phyloP scores from a whole-genome alignment of 1,139 yeast genomes.

The Blastobotrys ciferrii region DNA sequence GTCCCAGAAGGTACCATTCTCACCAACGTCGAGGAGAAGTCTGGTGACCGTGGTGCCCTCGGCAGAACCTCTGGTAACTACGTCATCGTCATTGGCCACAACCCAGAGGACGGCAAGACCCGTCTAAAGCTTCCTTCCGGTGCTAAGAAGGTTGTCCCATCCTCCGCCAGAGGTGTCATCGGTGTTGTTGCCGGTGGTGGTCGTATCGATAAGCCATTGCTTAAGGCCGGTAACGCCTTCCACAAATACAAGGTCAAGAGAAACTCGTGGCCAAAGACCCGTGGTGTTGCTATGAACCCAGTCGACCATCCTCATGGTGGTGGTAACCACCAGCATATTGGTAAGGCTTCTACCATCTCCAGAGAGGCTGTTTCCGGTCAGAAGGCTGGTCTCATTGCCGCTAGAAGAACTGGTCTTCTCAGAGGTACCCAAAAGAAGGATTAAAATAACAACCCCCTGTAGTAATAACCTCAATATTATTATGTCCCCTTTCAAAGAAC shows the following conservation, averaged over 20 bases:
- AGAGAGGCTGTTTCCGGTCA: constrained; percentile 99
- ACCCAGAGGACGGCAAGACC: constrained; percentile 98
- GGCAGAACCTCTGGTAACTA: constrained; percentile 99
- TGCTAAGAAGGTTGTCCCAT: constrained; percentile 93
- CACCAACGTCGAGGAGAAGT: constrained; percentile 97
- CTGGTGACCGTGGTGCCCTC: constrained; percentile 99
- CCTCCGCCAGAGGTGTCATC: constrained; percentile 98
- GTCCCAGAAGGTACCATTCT: constrained; percentile 99
- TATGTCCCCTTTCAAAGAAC: constrained; percentile 1
- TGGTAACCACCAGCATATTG: constrained; percentile 99
- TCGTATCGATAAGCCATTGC: constrained; percentile 98
- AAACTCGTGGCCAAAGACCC: constrained; percentile 99
- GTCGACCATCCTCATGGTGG: constrained; percentile 99
- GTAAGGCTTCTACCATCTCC: constrained; percentile 99
- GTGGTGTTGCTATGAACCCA: constrained; percentile 99
- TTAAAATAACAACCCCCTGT: constrained; percentile 36
- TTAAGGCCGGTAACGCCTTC: constrained; percentile 99
- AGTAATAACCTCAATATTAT: constrained; percentile 6
- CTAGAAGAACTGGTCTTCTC: constrained; percentile 99
- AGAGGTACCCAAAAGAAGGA: constrained; percentile 99
- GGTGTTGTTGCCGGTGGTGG: constrained; percentile 99
- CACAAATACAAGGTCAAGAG: constrained; percentile 99
- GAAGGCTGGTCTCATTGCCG: constrained; percentile 99
- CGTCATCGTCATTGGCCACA: constrained; percentile 98
- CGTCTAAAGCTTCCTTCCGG: constrained; percentile 99